These are phyloP conservation scores for Selaginella tamariscina DNA, from an alignment of 75 land plant species.

Conservation along the genomic window DNA sequence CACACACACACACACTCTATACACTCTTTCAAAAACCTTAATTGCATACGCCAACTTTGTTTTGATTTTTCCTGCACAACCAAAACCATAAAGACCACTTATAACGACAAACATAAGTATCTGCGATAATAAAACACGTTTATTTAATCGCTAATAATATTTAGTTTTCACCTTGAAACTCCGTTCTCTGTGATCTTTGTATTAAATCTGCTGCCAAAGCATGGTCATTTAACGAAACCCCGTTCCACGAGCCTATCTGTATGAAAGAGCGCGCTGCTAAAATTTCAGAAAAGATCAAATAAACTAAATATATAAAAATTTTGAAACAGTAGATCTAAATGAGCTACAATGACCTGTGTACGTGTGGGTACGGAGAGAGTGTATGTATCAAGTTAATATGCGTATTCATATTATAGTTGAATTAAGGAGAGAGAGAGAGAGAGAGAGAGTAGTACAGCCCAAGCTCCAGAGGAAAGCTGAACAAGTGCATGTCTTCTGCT, in stretches of 20 bases:
- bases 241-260: not conserved
- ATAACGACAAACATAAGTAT: too few relatives aligned
- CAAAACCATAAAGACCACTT: too few relatives aligned
- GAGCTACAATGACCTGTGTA: too few relatives aligned
- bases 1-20: too few relatives aligned
- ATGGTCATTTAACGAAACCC: slow-evolving; percentile 4
- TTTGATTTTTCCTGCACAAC: slow-evolving; percentile 43
- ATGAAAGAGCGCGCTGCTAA: not conserved
- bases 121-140: too few relatives aligned
- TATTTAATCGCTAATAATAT: too few relatives aligned
- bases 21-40: slow-evolving; percentile 45
- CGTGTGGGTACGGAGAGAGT: too few relatives aligned
- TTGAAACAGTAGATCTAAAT: too few relatives aligned
- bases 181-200: slow-evolving; percentile 61
- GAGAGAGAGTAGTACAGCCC: not conserved
- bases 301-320: not conserved
- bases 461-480: not conserved
- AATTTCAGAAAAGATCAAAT: not conserved
- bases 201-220: slow-evolving; percentile 87
- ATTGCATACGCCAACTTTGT: slow-evolving; percentile 36
- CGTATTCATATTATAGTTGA: too few relatives aligned
- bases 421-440: too few relatives aligned
- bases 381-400: too few relatives aligned
- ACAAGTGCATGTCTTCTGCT: not conserved
- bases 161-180: slow-evolving; percentile 40